Conservation (phyloP, 345 rosid genomes). For the Citropsis articulata region DNA sequence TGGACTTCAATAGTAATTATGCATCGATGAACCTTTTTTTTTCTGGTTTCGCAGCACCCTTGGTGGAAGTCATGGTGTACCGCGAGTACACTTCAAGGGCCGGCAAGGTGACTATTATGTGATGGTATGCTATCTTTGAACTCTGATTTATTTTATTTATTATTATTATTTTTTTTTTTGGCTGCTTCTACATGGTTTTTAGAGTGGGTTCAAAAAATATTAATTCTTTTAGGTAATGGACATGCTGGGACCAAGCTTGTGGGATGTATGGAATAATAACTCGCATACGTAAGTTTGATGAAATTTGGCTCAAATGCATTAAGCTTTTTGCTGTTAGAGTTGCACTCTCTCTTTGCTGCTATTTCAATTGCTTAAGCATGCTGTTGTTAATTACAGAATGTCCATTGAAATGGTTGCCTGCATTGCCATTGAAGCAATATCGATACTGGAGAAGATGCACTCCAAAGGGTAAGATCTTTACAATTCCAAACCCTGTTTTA, state of each 20-base stretch:
- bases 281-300: constrained; percentile 51
- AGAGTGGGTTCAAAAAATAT: background rate
- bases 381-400: constrained; percentile 47
- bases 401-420: constrained; percentile 80
- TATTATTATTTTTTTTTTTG: background rate
- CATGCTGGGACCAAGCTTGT: constrained; percentile 73
- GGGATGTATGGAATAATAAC: constrained; percentile 81
- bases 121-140: constrained; percentile 49
- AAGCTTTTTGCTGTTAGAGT: background rate
- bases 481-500: background rate
- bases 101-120: constrained; percentile 72
- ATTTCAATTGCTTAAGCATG: constrained; percentile 7
- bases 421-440: constrained; percentile 74
- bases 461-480: constrained; percentile 50
- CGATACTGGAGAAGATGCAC: constrained; percentile 72
- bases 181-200: background rate
- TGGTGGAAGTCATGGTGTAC: constrained; percentile 82
- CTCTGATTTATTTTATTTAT: background rate
- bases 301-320: background rate
- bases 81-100: constrained; percentile 74
- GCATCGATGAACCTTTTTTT: background rate
- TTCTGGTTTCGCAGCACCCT: constrained; percentile 43
- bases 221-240: constrained; percentile 65
- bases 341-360: background rate
- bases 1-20: background rate